Conservation (phyloP, 345 rosid species). For the Pistacia atlantica region DNA sequence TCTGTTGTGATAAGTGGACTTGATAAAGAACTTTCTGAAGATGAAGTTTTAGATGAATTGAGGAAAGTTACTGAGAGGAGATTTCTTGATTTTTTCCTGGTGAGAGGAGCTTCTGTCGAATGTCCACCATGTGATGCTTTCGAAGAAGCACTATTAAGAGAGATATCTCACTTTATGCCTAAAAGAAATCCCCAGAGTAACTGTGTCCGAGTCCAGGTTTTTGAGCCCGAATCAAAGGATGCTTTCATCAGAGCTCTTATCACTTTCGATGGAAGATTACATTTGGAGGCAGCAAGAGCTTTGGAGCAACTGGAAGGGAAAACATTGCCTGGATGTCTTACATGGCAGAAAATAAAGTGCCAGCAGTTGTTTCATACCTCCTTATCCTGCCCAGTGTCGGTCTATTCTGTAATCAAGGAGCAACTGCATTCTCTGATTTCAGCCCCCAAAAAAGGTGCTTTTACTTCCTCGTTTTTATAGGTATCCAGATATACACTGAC, state of each 20-base stretch:
- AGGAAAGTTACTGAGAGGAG: conserved; percentile 47
- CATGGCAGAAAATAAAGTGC: conserved; percentile 86
- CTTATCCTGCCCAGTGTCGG: conserved; percentile 62
- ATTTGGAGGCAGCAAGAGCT: conserved; percentile 96
- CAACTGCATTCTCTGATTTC: conserved; percentile 49
- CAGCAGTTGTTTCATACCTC: conserved; percentile 79
- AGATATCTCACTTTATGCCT: conserved; percentile 64
- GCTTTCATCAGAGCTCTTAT: conserved; percentile 53
- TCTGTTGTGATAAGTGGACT: conserved; percentile 49
- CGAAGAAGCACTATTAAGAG: conserved; percentile 55
- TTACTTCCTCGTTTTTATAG: not conserved
- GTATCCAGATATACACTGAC: not conserved
- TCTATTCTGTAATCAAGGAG: conserved; percentile 60
- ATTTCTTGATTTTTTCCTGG: conserved; percentile 54
- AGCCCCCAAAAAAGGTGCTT: conserved; percentile 56
- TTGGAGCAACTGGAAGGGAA: conserved; percentile 77
- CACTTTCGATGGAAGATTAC: conserved; percentile 78
- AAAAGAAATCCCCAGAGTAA: conserved; percentile 46
- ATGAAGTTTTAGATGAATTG: conserved; percentile 57
- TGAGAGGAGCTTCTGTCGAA: conserved; percentile 53
- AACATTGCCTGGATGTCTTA: conserved; percentile 59
- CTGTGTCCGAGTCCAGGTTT: conserved; percentile 62
- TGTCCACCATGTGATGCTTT: conserved; percentile 49
- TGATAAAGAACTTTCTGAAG: conserved; percentile 67
- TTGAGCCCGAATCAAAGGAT: conserved; percentile 52